Percentiles rank a stretch among this genome's conserved stretches.
Conservation (phyloP, 768 basidiomycete genomes). For the Hypholoma fasciculare region DNA sequence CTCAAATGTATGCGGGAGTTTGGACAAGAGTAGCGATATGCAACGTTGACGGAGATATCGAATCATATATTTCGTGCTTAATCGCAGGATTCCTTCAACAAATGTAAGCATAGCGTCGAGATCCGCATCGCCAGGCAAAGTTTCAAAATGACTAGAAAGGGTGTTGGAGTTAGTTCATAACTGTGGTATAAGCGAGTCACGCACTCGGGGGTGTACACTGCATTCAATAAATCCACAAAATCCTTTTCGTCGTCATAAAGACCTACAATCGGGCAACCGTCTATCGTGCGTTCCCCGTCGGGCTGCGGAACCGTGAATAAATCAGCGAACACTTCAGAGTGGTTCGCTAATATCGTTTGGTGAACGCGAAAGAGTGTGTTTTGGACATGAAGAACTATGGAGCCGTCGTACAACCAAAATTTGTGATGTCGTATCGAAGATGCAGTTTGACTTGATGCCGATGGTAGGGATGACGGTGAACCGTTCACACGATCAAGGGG, state of each 20-base stretch:
- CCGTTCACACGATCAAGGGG: not conserved
- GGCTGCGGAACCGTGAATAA: constrained; percentile 62
- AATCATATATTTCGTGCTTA: constrained; percentile 65
- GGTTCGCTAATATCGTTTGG: constrained; percentile 45
- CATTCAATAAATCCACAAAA: constrained; percentile 48
- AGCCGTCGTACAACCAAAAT: constrained; percentile 49
- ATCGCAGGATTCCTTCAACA: constrained; percentile 54
- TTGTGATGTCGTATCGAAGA: constrained; percentile 24
- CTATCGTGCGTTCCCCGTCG: constrained; percentile 36
- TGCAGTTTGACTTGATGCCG: not conserved
- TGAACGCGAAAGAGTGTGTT: constrained; percentile 43
- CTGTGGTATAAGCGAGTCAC: constrained; percentile 15
- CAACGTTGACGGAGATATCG: constrained; percentile 51
- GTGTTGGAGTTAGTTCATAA: not conserved
- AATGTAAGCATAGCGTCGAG: constrained; percentile 45
- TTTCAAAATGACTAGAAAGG: constrained; percentile 34
- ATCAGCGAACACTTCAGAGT: constrained; percentile 67
- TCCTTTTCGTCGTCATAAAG: constrained; percentile 50
- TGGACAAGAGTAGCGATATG: constrained; percentile 43
- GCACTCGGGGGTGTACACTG: constrained; percentile 52
- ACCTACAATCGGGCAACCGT: constrained; percentile 50
- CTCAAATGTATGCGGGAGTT: constrained; percentile 39
- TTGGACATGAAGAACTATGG: constrained; percentile 41
- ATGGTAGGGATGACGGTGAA: not conserved
- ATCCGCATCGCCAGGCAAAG: constrained; percentile 32